phyloP scores from a whole-genome alignment of 176 grass and related monocot species.

The Rhynchospora pubera region DNA sequence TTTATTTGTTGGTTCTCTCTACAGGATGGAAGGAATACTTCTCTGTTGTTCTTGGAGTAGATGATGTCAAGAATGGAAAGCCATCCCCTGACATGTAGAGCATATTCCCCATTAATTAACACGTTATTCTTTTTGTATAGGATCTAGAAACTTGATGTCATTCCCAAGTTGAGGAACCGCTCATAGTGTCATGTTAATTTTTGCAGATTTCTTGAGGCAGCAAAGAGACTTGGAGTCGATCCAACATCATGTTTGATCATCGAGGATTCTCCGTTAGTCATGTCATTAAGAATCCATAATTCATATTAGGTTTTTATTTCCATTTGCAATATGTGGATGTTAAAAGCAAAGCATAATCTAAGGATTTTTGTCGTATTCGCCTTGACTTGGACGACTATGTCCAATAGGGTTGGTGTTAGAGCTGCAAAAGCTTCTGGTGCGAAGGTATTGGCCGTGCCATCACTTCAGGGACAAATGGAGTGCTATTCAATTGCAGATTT shows the following conservation, averaged over 20 bases:
- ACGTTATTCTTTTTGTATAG: background rate
- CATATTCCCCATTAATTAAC: conserved; percentile 3
- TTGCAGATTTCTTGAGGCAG: conserved; percentile 68
- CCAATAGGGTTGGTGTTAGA: conserved; percentile 61
- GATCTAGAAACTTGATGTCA: background rate
- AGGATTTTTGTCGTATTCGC: conserved; percentile 11
- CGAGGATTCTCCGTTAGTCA: conserved; percentile 68
- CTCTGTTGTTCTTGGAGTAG: conserved; percentile 74
- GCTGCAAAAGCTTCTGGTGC: conserved; percentile 75
- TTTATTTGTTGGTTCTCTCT: conserved; percentile 2
- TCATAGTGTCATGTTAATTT: background rate
- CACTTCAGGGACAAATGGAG: conserved; percentile 60
- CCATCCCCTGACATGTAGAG: conserved; percentile 77
- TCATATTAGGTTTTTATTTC: background rate
- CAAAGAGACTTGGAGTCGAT: conserved; percentile 62
- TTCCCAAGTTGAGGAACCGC: background rate
- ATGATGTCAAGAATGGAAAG: conserved; percentile 76
- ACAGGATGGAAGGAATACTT: conserved; percentile 72
- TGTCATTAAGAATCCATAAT: background rate
- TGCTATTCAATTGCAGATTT: conserved; percentile 51
- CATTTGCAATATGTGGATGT: background rate
- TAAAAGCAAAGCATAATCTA: background rate
- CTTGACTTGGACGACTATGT: conserved; percentile 6
- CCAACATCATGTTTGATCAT: conserved; percentile 65
- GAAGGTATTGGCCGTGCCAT: conserved; percentile 83